phyloP scores from a whole-genome alignment of 345 rosid species.

The Ceriops zippeliana region DNA sequence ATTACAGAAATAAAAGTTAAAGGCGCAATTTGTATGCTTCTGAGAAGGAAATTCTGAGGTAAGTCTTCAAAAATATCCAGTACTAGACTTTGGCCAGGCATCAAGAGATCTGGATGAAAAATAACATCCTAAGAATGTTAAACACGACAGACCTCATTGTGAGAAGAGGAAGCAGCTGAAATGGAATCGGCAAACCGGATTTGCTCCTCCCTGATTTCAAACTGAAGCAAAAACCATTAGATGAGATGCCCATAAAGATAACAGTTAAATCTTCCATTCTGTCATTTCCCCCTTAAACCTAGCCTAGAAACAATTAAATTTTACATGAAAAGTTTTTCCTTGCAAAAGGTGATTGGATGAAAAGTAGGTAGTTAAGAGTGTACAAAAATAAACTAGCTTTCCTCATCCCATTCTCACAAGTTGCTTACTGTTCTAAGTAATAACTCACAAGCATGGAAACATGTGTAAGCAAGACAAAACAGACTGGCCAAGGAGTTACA shows the following conservation, averaged over 20 bases:
- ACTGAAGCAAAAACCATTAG: conserved; percentile 44
- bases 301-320: background rate
- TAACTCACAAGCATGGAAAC: no score
- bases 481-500: no score
- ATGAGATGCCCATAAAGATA: conserved; percentile 11
- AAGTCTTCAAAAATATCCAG: background rate
- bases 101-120: background rate
- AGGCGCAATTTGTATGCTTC: background rate
- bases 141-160: conserved; percentile 62
- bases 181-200: conserved; percentile 63
- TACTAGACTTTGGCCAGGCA: conserved; percentile 9
- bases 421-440: no score
- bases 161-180: conserved; percentile 65
- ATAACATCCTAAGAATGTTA: background rate
- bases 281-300: background rate
- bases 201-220: conserved; percentile 67
- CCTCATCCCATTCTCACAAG: no score
- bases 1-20: background rate
- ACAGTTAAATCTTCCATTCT: background rate
- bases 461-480: no score
- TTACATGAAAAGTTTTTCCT: no score
- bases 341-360: no score
- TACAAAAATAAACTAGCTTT: no score
- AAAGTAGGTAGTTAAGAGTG: no score
- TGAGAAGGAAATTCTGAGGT: background rate